Evolutionary conservation across 2,329 filamentous ascomycete genomes (phyloP).

Genomic region (Beauveria brongniartii): DNA sequence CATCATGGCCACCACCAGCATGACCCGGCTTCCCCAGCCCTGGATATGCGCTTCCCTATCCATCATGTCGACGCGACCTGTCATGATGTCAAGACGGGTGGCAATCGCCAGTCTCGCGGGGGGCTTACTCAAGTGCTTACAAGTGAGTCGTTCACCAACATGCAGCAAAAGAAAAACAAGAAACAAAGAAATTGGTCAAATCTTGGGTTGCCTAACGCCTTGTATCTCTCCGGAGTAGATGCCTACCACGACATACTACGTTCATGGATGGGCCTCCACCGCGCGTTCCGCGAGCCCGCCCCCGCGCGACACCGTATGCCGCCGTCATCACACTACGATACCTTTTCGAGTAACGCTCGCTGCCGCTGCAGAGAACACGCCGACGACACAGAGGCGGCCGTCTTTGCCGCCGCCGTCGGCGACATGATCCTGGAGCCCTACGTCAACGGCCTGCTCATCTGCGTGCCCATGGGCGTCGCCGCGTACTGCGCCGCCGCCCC

Average conservation of each 20-base stretch:
- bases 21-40: neutral
- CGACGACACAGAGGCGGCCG: neutral
- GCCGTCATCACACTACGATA: neutral
- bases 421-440: conserved; percentile 30
- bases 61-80: neutral
- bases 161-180: neutral
- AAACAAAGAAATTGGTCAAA: neutral
- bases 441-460: conserved; percentile 59
- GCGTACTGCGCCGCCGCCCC: conserved; percentile 33
- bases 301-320: neutral
- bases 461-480: conserved; percentile 61
- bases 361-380: neutral
- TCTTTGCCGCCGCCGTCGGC: neutral
- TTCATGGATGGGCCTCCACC: conserved; percentile 5
- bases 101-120: neutral
- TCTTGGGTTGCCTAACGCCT: neutral
- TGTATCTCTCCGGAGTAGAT: neutral
- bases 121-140: conserved; percentile 4
- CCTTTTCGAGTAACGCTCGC: neutral
- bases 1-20: neutral
- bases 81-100: neutral
- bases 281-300: neutral
- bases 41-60: neutral
- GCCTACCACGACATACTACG: conserved; percentile 1
- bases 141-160: neutral